Percentiles rank a stretch among this genome's conserved stretches.
phyloP scores from a whole-genome alignment of 441 rosid species.

The Mallotus japonicus region DNA sequence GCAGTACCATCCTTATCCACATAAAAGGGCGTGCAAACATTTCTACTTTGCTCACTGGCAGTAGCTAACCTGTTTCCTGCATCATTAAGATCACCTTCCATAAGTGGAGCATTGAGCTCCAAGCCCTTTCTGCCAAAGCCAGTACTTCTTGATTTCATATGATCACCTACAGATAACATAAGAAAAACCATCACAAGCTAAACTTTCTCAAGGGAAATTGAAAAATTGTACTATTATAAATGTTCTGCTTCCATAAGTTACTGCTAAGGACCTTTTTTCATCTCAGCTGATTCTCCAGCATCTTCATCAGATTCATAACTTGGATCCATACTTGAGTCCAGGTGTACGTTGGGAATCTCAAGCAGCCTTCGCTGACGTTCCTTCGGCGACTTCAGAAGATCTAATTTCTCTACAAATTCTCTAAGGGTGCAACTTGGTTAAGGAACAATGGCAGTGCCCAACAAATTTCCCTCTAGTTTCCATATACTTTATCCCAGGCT shows the following conservation, averaged over 20 bases:
- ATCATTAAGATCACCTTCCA: slow-evolving; percentile 39
- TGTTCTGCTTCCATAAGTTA: slow-evolving; percentile 19
- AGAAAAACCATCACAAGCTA: slow-evolving; percentile 15
- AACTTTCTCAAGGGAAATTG: slow-evolving; percentile 13
- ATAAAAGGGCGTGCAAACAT: slow-evolving; percentile 21
- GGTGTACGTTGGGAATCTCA: slow-evolving; percentile 66
- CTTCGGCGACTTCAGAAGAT: slow-evolving; percentile 68
- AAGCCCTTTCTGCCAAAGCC: slow-evolving; percentile 35
- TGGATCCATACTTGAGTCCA: slow-evolving; percentile 62
- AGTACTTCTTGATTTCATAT: slow-evolving; percentile 31
- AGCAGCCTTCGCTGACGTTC: slow-evolving; percentile 69
- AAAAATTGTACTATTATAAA: slow-evolving; percentile 5
- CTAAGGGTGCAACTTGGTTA: slow-evolving; percentile 78
- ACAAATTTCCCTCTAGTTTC: not conserved
- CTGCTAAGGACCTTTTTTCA: slow-evolving; percentile 46
- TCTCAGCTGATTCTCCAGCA: slow-evolving; percentile 40
- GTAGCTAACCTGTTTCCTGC: slow-evolving; percentile 36
- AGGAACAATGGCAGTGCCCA: slow-evolving; percentile 36
- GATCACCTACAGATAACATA: slow-evolving; percentile 45
- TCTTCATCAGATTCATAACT: slow-evolving; percentile 52
- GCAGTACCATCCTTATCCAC: slow-evolving; percentile 38
- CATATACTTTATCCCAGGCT: not conserved
- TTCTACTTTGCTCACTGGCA: slow-evolving; percentile 34
- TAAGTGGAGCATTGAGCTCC: slow-evolving; percentile 30
- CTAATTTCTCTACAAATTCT: slow-evolving; percentile 78